These are phyloP conservation scores for Fusarium veterinarium DNA, from an alignment of 2,329 filamentous ascomycete species.

Conservation along the genomic window DNA sequence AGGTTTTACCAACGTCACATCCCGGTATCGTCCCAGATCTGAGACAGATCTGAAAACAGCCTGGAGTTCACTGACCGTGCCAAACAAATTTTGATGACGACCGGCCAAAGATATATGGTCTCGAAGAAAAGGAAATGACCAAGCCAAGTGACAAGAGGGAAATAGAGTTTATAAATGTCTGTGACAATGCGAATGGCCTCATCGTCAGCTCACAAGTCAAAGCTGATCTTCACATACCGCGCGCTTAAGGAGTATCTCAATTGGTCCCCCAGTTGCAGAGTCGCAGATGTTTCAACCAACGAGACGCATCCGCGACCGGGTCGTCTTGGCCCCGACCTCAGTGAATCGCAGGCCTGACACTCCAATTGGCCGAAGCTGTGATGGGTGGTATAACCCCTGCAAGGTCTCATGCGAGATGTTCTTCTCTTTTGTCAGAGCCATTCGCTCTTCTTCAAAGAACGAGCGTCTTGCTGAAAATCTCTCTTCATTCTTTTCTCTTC, in stretches of 20 bases:
- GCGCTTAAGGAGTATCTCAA: conserved; percentile 30
- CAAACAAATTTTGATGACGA: background rate
- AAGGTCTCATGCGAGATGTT: background rate
- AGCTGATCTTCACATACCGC: background rate
- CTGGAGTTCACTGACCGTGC: background rate
- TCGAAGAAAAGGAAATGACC: no score
- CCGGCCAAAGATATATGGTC: background rate
- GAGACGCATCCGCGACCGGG: conserved; percentile 40
- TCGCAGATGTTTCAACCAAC: conserved; percentile 27
- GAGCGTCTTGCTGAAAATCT: background rate
- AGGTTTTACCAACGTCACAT: conserved; percentile 34
- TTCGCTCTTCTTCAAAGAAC: conserved; percentile 13
- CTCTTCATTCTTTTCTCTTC: conserved; percentile 26
- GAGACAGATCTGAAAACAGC: conserved; percentile 23
- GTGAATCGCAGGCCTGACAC: background rate
- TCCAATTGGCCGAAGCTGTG: conserved; percentile 21
- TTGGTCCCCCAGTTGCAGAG: conserved; percentile 15
- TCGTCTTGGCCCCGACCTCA: conserved; percentile 23
- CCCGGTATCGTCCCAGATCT: conserved; percentile 7
- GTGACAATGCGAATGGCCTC: background rate
- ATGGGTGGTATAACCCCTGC: conserved; percentile 33
- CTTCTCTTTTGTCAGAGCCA: conserved; percentile 27
- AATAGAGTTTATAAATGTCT: background rate
- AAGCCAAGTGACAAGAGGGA: background rate
- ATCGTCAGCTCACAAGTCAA: conserved; percentile 15